Percentiles rank a stretch among this genome's conserved stretches.
phyloP scores from a whole-genome alignment of 306 rosid species.

The Trifolium subterraneum region DNA sequence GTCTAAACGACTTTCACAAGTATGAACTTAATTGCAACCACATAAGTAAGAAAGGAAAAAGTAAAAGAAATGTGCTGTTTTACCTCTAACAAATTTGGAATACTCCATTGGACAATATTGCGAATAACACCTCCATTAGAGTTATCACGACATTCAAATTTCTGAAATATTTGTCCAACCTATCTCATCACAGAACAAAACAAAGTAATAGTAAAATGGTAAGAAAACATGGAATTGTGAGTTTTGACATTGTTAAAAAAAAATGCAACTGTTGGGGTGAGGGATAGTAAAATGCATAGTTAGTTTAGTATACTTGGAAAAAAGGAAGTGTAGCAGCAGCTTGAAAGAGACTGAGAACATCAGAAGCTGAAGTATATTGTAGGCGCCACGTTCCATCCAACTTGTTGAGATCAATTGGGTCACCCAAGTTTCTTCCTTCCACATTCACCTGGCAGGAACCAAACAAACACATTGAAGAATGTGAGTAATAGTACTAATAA shows the following conservation, averaged over 20 bases:
- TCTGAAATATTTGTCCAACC: constrained; percentile 95
- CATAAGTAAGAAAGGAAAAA: constrained; percentile 10
- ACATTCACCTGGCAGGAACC: constrained; percentile 73
- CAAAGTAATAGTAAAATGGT: constrained; percentile 1
- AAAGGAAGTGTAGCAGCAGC: constrained; percentile 88
- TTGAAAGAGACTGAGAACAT: constrained; percentile 84
- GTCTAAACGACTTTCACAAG: not conserved
- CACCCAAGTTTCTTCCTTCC: constrained; percentile 63
- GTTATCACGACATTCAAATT: constrained; percentile 77
- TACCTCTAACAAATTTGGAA: constrained; percentile 85
- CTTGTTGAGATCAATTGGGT: constrained; percentile 60
- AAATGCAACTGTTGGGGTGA: no score
- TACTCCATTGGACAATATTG: constrained; percentile 90
- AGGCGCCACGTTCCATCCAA: constrained; percentile 96
- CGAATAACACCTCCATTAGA: constrained; percentile 66
- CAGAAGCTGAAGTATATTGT: constrained; percentile 89
- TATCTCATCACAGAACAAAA: constrained; percentile 42
- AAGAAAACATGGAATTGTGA: not conserved
- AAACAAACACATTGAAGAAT: not conserved
- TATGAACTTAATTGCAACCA: constrained; percentile 18
- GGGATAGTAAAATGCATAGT: no score
- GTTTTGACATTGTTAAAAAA: no score
- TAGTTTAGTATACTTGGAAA: constrained; percentile 63
- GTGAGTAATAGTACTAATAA: not conserved
- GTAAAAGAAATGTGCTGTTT: constrained; percentile 26